Evolutionary conservation across 2,329 filamentous ascomycete genomes (phyloP), one percentile per base, ranked within the genome.

Genomic region (Lasiodiplodia citricola): DNA sequence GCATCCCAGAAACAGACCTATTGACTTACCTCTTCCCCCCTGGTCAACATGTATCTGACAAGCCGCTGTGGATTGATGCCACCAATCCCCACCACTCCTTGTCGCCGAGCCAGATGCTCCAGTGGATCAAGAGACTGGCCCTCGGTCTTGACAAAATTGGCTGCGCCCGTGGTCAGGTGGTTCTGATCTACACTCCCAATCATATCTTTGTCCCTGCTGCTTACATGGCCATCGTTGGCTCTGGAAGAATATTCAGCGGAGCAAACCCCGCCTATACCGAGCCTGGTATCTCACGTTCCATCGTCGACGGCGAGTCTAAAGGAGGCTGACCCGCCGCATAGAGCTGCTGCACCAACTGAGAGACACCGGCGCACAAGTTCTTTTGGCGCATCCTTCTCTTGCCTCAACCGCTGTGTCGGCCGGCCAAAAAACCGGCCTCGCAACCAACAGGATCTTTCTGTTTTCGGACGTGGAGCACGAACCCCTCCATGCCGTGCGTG

Each of bases 181-280:
- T 95, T 5, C 81, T 95, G 57, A 80, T 95, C 23, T 94, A 91
- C 79, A 90, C 90, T 0, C 87, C 88, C n/a, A 95, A 94, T 79
- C 90, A 87, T 72, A 78, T 95, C 16, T 92, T 91, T 80, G 92
- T 90, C 75, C 90, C 92, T 0, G 83, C 87, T 0, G 82, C 92
- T 1, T 87, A 94, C 67, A 84, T 93, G 78, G 92, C 92, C 14
- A 84, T 91, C 21, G 84, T 93, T 62, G 93, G 93, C 87, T 91
- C 92, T 0, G 91, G 92, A 3, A 91, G 91, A 1, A 82, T 95
- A 65, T 95, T 95, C 80, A 91, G 90, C 0, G 92, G 91, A 25
- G 91, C 90, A 1, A 93, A 93, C 70, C 91, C 91, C 0, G 85
- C 84, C 6, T 93, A 89, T 72, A 88, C 92, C 0, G 82, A 67